Conservation (phyloP, 2,329 filamentous ascomycete species). For the Cladosporium sp. region DNA sequence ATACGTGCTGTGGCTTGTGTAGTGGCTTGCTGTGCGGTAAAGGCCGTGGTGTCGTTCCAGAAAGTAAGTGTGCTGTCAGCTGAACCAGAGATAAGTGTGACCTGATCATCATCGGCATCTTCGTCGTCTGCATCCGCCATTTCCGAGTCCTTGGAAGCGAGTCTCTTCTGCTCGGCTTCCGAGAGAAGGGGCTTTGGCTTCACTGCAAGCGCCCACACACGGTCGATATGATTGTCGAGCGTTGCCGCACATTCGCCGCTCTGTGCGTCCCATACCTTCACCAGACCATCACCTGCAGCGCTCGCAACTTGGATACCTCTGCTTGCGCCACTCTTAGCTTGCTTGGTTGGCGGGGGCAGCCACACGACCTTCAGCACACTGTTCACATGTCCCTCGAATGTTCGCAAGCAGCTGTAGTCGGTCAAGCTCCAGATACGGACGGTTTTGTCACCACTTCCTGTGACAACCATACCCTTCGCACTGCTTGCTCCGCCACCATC, state of each 20-base stretch:
- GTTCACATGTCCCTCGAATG: slow-evolving; percentile 95
- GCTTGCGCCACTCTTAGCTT: slow-evolving; percentile 46
- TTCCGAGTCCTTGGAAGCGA: slow-evolving; percentile 31
- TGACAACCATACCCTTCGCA: slow-evolving; percentile 79
- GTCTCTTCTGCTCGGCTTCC: slow-evolving; percentile 18
- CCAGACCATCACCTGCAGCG: slow-evolving; percentile 88
- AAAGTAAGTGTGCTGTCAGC: slow-evolving; percentile 92
- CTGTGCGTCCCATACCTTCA: slow-evolving; percentile 93
- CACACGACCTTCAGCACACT: slow-evolving; percentile 92
- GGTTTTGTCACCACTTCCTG: slow-evolving; percentile 93
- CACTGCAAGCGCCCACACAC: slow-evolving; percentile 85
- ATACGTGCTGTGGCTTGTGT: slow-evolving; percentile 75
- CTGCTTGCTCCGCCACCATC: slow-evolving; percentile 62
- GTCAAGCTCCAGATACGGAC: slow-evolving; percentile 91
- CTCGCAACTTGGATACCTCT: slow-evolving; percentile 73
- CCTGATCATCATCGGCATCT: slow-evolving; percentile 22
- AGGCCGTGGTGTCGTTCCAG: slow-evolving; percentile 87
- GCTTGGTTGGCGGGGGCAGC: slow-evolving; percentile 58
- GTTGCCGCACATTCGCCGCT: slow-evolving; percentile 84
- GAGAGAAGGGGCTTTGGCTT: slow-evolving; percentile 51
- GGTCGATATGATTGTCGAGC: slow-evolving; percentile 93
- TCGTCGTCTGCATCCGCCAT: slow-evolving; percentile 36
- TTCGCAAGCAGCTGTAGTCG: slow-evolving; percentile 89
- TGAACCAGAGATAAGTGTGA: slow-evolving; percentile 75
- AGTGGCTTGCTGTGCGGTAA: slow-evolving; percentile 73